Conservation (phyloP, 169 alveolate genomes). For the Plasmodium reichenowi region DNA sequence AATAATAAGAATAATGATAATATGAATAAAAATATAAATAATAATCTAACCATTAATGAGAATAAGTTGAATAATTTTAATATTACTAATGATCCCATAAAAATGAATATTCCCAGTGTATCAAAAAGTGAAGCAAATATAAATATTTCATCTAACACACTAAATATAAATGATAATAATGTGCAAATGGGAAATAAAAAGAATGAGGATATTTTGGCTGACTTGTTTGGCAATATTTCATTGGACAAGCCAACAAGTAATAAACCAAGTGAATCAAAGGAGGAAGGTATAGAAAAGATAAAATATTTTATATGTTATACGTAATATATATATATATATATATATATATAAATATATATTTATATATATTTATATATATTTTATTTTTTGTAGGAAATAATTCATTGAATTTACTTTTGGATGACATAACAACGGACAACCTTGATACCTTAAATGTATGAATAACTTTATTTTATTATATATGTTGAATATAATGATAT, state of each 20-base stretch:
- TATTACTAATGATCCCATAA: constrained; percentile 2
- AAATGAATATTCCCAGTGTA: not conserved
- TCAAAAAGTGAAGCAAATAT: constrained; percentile 2
- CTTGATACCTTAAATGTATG: constrained; percentile 38
- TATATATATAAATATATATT: not conserved
- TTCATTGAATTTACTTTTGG: constrained; percentile 46
- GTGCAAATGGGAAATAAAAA: constrained; percentile 37
- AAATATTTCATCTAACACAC: not conserved
- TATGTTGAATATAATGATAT: not conserved
- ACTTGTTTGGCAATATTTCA: constrained; percentile 66
- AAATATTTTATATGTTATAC: too few species aligned
- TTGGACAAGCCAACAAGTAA: constrained; percentile 43
- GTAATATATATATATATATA: not conserved
- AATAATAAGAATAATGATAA: not conserved
- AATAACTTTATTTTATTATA: not conserved
- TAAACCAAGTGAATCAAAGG: constrained; percentile 1
- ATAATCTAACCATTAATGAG: not conserved
- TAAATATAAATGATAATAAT: not conserved
- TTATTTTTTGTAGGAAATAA: constrained; percentile 15
- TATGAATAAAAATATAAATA: not conserved
- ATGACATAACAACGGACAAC: constrained; percentile 13
- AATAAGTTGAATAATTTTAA: not conserved
- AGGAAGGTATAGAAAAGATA: not conserved
- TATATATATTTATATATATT: not conserved
- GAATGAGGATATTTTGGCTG: constrained; percentile 76